Percentiles rank a stretch among this genome's conserved stretches.
Conservation (phyloP, 495 filamentous ascomycete species). For the Penicillium parvum region DNA sequence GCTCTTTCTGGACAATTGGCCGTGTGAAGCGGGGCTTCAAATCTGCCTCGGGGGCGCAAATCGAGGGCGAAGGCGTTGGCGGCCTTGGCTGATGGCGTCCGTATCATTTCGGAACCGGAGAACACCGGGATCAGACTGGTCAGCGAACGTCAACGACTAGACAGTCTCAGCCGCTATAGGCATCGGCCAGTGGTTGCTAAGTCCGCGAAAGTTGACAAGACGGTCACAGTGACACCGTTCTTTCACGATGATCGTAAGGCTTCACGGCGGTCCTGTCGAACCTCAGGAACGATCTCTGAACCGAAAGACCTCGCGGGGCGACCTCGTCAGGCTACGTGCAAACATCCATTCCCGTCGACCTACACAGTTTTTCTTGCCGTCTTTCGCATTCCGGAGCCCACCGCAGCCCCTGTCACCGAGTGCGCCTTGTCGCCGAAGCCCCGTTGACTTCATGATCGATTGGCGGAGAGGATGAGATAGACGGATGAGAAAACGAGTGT, state of each 20-base stretch:
- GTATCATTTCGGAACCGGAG: not conserved
- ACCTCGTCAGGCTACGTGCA: not conserved
- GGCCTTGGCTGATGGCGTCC: conserved; percentile 3
- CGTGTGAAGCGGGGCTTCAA: not conserved
- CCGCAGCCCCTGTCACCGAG: not conserved
- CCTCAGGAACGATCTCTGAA: conserved; percentile 1
- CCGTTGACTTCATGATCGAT: conserved; percentile 1
- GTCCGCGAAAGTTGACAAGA: not conserved
- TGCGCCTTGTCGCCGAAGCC: not conserved
- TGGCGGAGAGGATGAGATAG: not conserved
- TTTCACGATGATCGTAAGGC: conserved; percentile 1
- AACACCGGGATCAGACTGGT: not conserved
- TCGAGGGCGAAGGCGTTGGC: not conserved
- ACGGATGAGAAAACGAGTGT: not conserved
- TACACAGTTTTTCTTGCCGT: conserved; percentile 1
- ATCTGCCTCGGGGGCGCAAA: conserved; percentile 1
- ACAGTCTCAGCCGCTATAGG: not conserved
- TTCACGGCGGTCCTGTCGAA: conserved; percentile 1
- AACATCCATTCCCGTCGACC: conserved; percentile 4
- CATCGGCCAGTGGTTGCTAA: not conserved
- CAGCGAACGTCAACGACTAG: not conserved
- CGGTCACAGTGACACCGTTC: not conserved
- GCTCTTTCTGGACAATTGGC: conserved; percentile 4
- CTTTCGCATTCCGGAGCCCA: not conserved
- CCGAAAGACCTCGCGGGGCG: not conserved